phyloP scores from a whole-genome alignment of 2,329 filamentous ascomycete genomes.

The Colletotrichum camelliae region DNA sequence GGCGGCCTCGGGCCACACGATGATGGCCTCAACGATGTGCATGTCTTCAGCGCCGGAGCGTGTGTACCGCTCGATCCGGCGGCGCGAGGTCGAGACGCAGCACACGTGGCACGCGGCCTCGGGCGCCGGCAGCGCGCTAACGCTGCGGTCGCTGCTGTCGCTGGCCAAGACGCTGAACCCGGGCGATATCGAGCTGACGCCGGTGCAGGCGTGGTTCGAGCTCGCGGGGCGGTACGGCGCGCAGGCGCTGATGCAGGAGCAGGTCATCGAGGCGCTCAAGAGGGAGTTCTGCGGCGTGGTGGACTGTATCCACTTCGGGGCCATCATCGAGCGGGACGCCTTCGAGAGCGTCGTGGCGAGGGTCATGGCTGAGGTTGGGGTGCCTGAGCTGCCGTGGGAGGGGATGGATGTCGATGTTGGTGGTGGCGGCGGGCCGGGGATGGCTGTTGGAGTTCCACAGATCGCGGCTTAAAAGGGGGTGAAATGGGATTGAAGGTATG shows the following conservation, averaged over 20 bases:
- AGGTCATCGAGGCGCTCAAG: conserved; percentile 42
- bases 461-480: not conserved
- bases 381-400: conserved; percentile 4
- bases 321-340: conserved; percentile 48
- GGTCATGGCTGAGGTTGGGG: conserved; percentile 37
- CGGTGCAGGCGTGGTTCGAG: conserved; percentile 62
- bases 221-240: conserved; percentile 46
- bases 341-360: conserved; percentile 52
- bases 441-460: not conserved
- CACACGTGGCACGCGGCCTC: conserved; percentile 34
- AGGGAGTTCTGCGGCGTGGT: conserved; percentile 48
- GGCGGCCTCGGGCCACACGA: conserved; percentile 42
- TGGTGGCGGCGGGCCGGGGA: not conserved
- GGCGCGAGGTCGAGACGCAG: not conserved
- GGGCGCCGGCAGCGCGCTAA: conserved; percentile 38
- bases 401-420: not conserved
- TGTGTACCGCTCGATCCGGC: conserved; percentile 30
- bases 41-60: conserved; percentile 42
- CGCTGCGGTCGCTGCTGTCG: conserved; percentile 47
- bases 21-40: conserved; percentile 50
- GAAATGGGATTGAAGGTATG: not conserved
- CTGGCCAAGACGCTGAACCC: conserved; percentile 51
- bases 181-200: conserved; percentile 49
- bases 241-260: conserved; percentile 38
- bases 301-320: conserved; percentile 53